Evolutionary conservation across 345 rosid genomes (phyloP).

Genomic region (Diplotaxis tenuifolia): DNA sequence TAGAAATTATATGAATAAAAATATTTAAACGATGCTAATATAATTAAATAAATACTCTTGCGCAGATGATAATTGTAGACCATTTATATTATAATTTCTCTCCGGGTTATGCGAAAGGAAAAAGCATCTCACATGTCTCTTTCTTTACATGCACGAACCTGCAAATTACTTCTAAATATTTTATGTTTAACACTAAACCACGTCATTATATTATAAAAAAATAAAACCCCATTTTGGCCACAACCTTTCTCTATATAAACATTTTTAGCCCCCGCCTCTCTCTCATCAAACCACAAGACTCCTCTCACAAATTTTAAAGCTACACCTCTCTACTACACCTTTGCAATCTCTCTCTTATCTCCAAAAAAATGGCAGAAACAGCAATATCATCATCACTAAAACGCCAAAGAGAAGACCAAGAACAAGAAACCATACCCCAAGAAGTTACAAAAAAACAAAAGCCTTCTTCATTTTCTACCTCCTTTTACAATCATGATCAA

Average conservation of each 20-base stretch:
- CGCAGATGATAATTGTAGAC: not conserved
- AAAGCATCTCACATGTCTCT: conserved; percentile 34
- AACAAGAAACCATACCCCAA: conserved; percentile 25
- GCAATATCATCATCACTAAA: conserved; percentile 11
- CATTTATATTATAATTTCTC: not conserved
- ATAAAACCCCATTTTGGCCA: conserved; percentile 45
- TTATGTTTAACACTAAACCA: conserved; percentile 6
- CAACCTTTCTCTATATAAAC: conserved; percentile 53
- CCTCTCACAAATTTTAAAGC: no score
- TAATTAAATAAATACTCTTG: not conserved
- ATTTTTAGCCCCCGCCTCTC: conserved; percentile 42
- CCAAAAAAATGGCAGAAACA: conserved; percentile 47
- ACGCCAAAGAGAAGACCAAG: conserved; percentile 41
- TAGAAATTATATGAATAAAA: not conserved
- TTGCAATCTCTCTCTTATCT: not conserved
- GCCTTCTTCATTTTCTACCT: not conserved
- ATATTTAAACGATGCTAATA: not conserved
- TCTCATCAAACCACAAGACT: conserved; percentile 35
- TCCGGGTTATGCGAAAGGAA: conserved; percentile 23
- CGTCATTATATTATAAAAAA: not conserved
- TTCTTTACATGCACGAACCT: conserved; percentile 38
- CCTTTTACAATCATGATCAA: conserved; percentile 40
- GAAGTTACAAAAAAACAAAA: conserved; percentile 50
- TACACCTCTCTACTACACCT: not conserved
- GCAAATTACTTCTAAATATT: conserved; percentile 11